These are phyloP conservation scores for Populus ilicifolia DNA, from an alignment of 345 rosid genomes.

Conservation along the genomic window DNA sequence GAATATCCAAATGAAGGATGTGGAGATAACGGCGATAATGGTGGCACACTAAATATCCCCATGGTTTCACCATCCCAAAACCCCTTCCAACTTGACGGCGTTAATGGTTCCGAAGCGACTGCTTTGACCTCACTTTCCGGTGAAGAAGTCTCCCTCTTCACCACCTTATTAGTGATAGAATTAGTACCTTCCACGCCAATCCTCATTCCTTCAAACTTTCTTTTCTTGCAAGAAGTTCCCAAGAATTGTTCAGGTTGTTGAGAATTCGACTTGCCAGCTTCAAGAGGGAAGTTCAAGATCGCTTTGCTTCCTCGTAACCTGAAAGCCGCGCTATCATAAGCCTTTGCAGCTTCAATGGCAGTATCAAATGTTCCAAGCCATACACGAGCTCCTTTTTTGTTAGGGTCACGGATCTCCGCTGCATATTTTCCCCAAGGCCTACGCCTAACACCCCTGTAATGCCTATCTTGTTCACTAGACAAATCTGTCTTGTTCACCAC, in stretches of 20 bases:
- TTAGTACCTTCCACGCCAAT: not conserved
- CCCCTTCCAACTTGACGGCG: constrained; percentile 91
- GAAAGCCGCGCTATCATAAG: constrained; percentile 86
- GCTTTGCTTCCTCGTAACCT: constrained; percentile 82
- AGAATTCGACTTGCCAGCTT: constrained; percentile 32
- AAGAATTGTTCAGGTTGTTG: constrained; percentile 6
- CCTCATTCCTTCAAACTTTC: constrained; percentile 32
- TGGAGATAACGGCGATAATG: constrained; percentile 81
- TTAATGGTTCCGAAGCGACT: constrained; percentile 45
- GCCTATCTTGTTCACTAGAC: constrained; percentile 34
- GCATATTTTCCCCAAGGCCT: constrained; percentile 93
- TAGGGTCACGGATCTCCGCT: constrained; percentile 91
- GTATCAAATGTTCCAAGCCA: constrained; percentile 95
- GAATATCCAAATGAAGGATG: constrained; percentile 40
- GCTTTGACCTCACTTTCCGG: constrained; percentile 14
- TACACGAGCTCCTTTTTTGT: constrained; percentile 67
- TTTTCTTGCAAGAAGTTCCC: constrained; percentile 22
- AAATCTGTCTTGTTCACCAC: not conserved
- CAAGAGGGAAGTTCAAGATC: constrained; percentile 86
- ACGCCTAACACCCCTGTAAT: constrained; percentile 78
- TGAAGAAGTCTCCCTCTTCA: constrained; percentile 9
- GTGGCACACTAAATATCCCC: constrained; percentile 71
- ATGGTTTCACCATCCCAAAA: constrained; percentile 67
- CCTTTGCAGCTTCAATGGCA: constrained; percentile 78
- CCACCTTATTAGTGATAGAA: not conserved